These are phyloP conservation scores for Gracilaria domingensis DNA, from an alignment of 23 red algal species.

Conservation along the genomic window DNA sequence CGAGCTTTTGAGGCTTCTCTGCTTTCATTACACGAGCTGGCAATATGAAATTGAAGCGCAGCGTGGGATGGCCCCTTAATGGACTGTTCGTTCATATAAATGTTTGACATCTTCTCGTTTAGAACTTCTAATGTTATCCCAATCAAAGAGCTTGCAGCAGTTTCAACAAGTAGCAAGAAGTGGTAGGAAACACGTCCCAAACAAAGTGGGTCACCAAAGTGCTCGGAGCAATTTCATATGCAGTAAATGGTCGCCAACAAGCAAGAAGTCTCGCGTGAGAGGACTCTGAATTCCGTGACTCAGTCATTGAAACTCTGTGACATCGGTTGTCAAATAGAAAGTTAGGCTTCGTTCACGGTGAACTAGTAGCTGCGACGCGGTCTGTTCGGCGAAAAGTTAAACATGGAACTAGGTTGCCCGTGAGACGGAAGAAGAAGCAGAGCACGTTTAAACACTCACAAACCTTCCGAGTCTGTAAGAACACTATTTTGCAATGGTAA, in stretches of 20 bases:
- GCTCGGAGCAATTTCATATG: too few species aligned
- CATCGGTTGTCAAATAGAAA: too few species aligned
- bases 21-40: neutral
- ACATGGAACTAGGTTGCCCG: too few species aligned
- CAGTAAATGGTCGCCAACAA: neutral
- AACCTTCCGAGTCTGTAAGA: too few species aligned
- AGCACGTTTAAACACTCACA: too few species aligned
- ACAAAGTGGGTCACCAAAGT: too few species aligned
- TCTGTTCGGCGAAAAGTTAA: too few species aligned
- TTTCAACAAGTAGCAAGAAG: neutral
- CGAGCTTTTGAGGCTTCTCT: neutral
- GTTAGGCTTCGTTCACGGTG: too few species aligned
- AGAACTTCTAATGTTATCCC: too few species aligned
- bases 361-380: too few species aligned
- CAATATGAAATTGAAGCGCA: constrained; percentile 6
- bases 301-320: neutral
- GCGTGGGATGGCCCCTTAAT: neutral
- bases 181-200: neutral
- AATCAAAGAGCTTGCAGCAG: neutral
- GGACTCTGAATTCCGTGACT: neutral
- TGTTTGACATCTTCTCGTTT: neutral
- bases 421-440: too few species aligned
- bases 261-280: neutral
- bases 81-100: neutral
- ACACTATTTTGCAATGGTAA: too few species aligned